phyloP scores from a whole-genome alignment of 116 monocot species.

The Trichopus zeylanicus region DNA sequence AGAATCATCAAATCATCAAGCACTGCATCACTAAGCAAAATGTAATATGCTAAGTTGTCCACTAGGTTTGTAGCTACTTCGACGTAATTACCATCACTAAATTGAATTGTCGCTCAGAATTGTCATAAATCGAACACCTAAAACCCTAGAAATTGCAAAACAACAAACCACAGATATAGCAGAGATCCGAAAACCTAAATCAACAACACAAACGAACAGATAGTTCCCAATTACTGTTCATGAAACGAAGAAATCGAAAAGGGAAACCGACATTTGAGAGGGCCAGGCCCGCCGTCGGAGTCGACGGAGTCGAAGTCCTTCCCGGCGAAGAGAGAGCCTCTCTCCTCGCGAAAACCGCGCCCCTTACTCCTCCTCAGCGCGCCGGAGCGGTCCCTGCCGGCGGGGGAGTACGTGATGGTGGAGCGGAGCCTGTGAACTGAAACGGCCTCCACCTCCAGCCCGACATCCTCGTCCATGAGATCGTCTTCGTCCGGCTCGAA shows the following conservation, averaged over 20 bases:
- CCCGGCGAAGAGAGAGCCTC: constrained; percentile 36
- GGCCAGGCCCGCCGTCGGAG: constrained; percentile 68
- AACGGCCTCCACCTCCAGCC: constrained; percentile 18
- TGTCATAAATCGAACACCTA: no score
- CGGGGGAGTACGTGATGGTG: constrained; percentile 29
- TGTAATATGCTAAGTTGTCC: no score
- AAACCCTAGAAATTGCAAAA: constrained; percentile 1
- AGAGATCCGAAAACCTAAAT: background rate
- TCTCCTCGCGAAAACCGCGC: constrained; percentile 72
- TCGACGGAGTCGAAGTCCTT: constrained; percentile 70
- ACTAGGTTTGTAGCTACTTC: no score
- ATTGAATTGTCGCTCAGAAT: no score
- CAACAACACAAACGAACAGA: background rate
- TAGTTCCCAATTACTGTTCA: background rate
- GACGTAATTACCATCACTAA: no score
- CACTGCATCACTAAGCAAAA: no score
- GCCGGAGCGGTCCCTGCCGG: constrained; percentile 18
- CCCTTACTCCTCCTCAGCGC: constrained; percentile 65
- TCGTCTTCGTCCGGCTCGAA: constrained; percentile 86
- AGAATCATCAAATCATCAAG: no score
- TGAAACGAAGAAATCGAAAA: background rate
- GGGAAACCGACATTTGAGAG: constrained; percentile 49
- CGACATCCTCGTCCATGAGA: constrained; percentile 85
- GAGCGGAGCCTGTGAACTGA: constrained; percentile 48
- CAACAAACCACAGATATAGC: background rate